These are phyloP conservation scores for Ramaria rubella DNA, from an alignment of 768 basidiomycete genomes.

Conservation along the genomic window DNA sequence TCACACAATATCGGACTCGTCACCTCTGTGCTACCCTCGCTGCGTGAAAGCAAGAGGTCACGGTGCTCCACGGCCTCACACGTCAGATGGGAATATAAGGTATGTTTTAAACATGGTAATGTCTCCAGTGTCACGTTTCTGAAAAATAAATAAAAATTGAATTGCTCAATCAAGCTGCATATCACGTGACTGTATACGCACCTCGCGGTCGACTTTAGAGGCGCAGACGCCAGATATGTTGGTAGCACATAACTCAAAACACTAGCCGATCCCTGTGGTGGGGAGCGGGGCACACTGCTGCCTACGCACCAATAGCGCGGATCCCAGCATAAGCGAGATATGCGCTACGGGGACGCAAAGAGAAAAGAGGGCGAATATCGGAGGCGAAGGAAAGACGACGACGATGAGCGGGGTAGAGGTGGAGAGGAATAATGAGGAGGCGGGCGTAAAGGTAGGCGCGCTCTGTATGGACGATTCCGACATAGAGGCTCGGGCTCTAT, in stretches of 20 bases:
- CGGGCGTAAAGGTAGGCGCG: conserved; percentile 13
- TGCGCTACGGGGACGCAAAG: conserved; percentile 14
- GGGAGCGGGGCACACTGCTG: conserved; percentile 83
- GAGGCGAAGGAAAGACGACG: not conserved
- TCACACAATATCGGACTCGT: conserved; percentile 24
- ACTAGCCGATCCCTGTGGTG: conserved; percentile 89
- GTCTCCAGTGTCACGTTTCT: conserved; percentile 66
- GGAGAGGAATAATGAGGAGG: conserved; percentile 40
- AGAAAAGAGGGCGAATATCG: not conserved
- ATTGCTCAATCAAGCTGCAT: conserved; percentile 20
- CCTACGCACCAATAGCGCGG: conserved; percentile 80
- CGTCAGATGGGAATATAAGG: conserved; percentile 87
- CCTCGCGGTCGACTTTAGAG: conserved; percentile 30
- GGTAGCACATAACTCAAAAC: conserved; percentile 76
- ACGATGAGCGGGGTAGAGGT: conserved; percentile 29
- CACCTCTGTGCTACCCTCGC: conserved; percentile 43
- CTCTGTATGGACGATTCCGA: not conserved
- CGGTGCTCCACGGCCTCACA: conserved; percentile 95
- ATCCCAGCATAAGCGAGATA: conserved; percentile 57
- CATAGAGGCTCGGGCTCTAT: conserved; percentile 60
- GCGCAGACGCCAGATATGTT: conserved; percentile 33
- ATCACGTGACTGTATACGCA: conserved; percentile 26
- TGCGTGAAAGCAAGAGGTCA: conserved; percentile 64
- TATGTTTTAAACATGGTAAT: conserved; percentile 80
- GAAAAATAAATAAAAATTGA: conserved; percentile 1